Evolutionary conservation across 208 protist species (phyloP), one percentile per base, ranked within the genome.

Genomic region (Trypanosoma scelopori): DNA sequence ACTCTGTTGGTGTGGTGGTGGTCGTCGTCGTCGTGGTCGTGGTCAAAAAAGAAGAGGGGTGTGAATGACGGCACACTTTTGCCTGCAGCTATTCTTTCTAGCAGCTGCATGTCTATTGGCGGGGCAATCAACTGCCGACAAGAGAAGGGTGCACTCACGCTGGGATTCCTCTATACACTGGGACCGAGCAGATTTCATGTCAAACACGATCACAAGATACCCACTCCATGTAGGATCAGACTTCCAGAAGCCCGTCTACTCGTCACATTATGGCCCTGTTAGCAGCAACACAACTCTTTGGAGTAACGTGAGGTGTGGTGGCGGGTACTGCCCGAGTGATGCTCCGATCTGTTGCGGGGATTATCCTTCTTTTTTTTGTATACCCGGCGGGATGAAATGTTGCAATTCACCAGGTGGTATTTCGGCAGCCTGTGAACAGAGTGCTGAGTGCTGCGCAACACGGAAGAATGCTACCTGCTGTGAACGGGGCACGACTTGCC

Each of bases 331-430:
- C 49, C 80, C 80, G 18, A 23, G 30, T 42, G 23, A 55, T 15
- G 55, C 71, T 13, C 80, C 80, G 28, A 79, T 85, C 23, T 85
- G 80, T 58, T 85, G 80, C 45, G 80, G 80, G 22, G 22, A 41
- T 4, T 5, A 46, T 15, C 30, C 37, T 30, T 50, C 37, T 15
- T 77, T 71, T 20, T 84, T 73, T 46, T 84, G 79, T 35, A 50
- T 79, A 20, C 42, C 69, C 27, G 80, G 72, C 49, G 80, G 80
- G 35, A 68, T 16, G 15, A 78, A 74, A 49, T 85, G 80, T 57
- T 85, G 80, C 48, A 56, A 16, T 56, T 18, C 45, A 25, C 23
- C 37, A 69, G 60, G 63, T 5, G 46, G 62, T 35, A 9, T 48
- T 27, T 45, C 48, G 45, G 37, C 60, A 13, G 65, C 68, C 22